Base-by-base conservation (phyloP, 2,329 filamentous ascomycete genomes). In the Fusarium lateritium region DNA sequence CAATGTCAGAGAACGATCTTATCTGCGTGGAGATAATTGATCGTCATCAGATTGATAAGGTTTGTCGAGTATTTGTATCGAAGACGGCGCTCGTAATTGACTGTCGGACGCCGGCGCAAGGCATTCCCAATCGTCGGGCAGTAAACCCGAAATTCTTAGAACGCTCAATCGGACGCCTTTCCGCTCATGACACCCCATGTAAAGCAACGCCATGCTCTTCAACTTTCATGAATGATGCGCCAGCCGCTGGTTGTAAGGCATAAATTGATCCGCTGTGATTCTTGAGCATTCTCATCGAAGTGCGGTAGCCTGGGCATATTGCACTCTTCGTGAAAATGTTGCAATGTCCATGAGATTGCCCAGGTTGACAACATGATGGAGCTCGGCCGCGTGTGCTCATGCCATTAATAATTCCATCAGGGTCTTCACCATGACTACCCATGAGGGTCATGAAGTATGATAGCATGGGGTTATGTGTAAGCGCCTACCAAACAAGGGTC, bases 41-140 rank as follows among this genome's bases (percentile, higher is more conserved):
- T 49, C 47, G 47, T 57, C 34, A 10, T 14, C 19, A 66, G 67
- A 71, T 75, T 74, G 69, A 70, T 71, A 71, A 72, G 43, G 14
- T 21, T 33, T 39, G 38, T 14, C 14, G 19, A 14, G 15, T 47
- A 17, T 22, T 44, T 26, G 24, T 13, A 13, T 47, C 4, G 21
- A n/a, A 22, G 22, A 36, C 15, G 3, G 15, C n/a, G 28, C 13
- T 39, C 4, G 15, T 15, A 3, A 49, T 24, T 42, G 22, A 53
- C 17, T 10, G 19, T 28, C 11, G 13, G 21, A 11, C 22, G 15
- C 7, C 6, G 7, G 15, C 31, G 14, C 14, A 21, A 11, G 28
- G 14, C 17, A 15, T 42, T 34, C 39, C 26, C 10, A 28, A n/a
- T 5, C 22, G 19, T 14, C 31, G 24, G 3, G 40, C 15, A 4